Evolutionary conservation across 2,329 filamentous ascomycete genomes (phyloP), one percentile per base, ranked within the genome.

Genomic region (Botrytis squamosa): DNA sequence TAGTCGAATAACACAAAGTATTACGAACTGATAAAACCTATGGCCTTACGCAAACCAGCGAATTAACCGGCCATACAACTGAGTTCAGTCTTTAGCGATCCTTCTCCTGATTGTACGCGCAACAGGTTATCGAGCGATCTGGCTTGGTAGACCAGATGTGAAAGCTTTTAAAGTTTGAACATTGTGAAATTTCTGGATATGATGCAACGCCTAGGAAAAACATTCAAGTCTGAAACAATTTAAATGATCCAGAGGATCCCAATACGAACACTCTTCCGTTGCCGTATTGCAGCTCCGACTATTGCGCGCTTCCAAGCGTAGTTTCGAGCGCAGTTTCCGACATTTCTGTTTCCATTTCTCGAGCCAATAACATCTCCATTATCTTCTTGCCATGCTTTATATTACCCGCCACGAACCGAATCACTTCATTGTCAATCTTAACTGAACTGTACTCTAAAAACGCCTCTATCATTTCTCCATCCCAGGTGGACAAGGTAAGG

Each of bases 161-260:
- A n/a, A 52, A 52, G 49, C 40, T 52, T 14, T 52, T 12, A 25
- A 52, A 6, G 1, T 1, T 52, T n/a, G 4, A 14, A 14, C 14
- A 0, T 14, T 52, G 25, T 52, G 25, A 14, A n/a, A n/a, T 14
- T 7, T n/a, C 4, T 52, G 1, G 7, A 14, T 14, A 25, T 5
- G 22, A 52, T 25, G 4, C 10, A 52, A 52, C 49, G 2, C 22
- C 22, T 9, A n/a, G 22, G 14, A 14, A 52, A 1, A 52, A 14
- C 4, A 52, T 14, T 10, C 1, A 14, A 0, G 25, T 14, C 25
- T 52, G 10, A 52, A n/a, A n/a, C 0, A 0, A 52, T 6, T n/a
- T 6, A 12, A 52, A 52, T 52, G 25, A 25, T 52, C 22, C 49
- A 14, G 4, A 52, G 22, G 22, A 52, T 52, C 22, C 10, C 22